phyloP scores from a whole-genome alignment of 257 asterid genomes.

The Lavandula angustifolia region DNA sequence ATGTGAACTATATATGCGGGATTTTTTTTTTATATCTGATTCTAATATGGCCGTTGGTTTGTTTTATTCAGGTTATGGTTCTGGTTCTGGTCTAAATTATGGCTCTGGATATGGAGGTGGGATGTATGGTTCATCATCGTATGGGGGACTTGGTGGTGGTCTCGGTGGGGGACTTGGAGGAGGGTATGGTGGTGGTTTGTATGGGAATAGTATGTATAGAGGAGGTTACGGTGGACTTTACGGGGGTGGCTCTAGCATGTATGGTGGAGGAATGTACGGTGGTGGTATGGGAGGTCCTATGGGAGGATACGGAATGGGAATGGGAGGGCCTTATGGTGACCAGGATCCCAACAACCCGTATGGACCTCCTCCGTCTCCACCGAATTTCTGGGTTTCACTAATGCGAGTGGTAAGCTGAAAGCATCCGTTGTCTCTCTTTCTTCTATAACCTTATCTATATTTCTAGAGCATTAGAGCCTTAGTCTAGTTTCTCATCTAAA shows the following conservation, averaged over 20 bases:
- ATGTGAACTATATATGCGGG: conserved; percentile 6
- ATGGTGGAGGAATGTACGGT: too few species aligned
- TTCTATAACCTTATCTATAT: neutral
- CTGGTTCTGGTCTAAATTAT: conserved; percentile 59
- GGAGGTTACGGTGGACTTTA: conserved; percentile 81
- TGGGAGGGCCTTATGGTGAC: conserved; percentile 80
- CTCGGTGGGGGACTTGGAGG: conserved; percentile 69
- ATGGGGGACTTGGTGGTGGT: conserved; percentile 29
- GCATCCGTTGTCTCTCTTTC: neutral
- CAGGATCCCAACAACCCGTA: conserved; percentile 49
- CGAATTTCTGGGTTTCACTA: conserved; percentile 82
- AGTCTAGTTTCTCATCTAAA: neutral
- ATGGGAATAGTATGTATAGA: conserved; percentile 83
- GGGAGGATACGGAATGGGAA: conserved; percentile 81
- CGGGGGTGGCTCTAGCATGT: conserved; percentile 31
- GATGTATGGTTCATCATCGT: conserved; percentile 39
- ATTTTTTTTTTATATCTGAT: conserved; percentile 26
- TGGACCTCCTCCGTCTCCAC: conserved; percentile 62
- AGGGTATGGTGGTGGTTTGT: conserved; percentile 73
- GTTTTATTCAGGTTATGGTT: conserved; percentile 44
- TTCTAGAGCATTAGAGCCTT: conserved; percentile 9
- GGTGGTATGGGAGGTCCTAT: conserved; percentile 61
- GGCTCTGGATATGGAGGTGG: conserved; percentile 75
- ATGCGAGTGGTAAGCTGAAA: conserved; percentile 81
- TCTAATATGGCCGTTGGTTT: conserved; percentile 25